Conservation (phyloP, 495 filamentous ascomycete species). For the Aspergillus bridgeri region DNA sequence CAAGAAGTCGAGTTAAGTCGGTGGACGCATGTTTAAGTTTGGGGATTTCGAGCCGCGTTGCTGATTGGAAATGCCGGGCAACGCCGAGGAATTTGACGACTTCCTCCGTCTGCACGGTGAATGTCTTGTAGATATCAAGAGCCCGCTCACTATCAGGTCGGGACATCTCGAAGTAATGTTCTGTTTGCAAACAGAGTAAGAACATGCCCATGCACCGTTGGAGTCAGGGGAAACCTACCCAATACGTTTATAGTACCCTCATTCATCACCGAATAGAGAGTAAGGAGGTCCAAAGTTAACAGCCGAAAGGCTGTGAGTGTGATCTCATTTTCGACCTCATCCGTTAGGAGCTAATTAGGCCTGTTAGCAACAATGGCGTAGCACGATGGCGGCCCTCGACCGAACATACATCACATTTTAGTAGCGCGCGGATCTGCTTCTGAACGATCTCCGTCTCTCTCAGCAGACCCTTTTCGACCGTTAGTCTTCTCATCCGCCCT, state of each 20-base stretch:
- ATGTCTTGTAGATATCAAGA: slow-evolving; percentile 87
- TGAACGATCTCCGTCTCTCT: slow-evolving; percentile 92
- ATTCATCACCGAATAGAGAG: slow-evolving; percentile 92
- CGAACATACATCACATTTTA: slow-evolving; percentile 77
- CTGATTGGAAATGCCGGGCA: slow-evolving; percentile 83
- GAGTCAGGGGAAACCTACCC: slow-evolving; percentile 50
- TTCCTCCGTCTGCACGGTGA: slow-evolving; percentile 86
- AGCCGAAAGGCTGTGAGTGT: slow-evolving; percentile 93
- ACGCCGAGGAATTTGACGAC: slow-evolving; percentile 88
- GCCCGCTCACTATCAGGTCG: slow-evolving; percentile 88
- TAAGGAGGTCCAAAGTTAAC: slow-evolving; percentile 84
- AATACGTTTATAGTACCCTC: slow-evolving; percentile 97
- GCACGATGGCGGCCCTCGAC: slow-evolving; percentile 22
- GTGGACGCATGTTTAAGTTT: slow-evolving; percentile 97
- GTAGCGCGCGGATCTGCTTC: slow-evolving; percentile 75
- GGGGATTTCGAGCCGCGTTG: slow-evolving; percentile 89
- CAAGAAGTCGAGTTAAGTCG: slow-evolving; percentile 80
- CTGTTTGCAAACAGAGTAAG: slow-evolving; percentile 38
- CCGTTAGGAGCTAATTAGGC: slow-evolving; percentile 68
- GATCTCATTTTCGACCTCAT: slow-evolving; percentile 95
- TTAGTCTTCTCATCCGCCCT: slow-evolving; percentile 76
- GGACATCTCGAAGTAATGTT: slow-evolving; percentile 99
- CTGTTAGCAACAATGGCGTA: slow-evolving; percentile 20
- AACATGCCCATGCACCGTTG: neutral
- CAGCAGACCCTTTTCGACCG: slow-evolving; percentile 88